phyloP scores from a whole-genome alignment of 257 asterid species.

The Lithospermum erythrorhizon region DNA sequence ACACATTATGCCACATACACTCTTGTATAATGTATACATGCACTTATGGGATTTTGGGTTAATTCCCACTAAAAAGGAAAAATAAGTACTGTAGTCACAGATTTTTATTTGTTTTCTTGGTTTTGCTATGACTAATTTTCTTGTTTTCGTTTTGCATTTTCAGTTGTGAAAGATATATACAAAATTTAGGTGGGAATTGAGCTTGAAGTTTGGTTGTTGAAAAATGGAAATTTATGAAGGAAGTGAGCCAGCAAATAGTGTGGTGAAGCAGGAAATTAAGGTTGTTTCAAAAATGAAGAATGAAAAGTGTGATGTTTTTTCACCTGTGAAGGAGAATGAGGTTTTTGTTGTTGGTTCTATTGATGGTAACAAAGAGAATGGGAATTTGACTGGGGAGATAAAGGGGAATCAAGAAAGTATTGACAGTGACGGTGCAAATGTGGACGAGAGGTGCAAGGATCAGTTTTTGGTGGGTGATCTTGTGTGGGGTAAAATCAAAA shows the following conservation, averaged over 20 bases:
- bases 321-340: neutral
- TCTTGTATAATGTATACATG: no score
- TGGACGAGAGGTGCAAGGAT: neutral
- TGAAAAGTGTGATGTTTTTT: neutral
- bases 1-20: no score
- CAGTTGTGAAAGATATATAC: neutral
- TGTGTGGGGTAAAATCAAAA: conserved; percentile 7
- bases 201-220: neutral
- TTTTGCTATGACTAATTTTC: neutral
- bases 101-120: neutral
- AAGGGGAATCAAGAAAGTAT: neutral
- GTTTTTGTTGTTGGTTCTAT: neutral
- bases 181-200: neutral
- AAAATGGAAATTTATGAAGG: neutral
- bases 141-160: neutral
- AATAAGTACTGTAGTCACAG: no score
- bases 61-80: no score
- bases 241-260: neutral
- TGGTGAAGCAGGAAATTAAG: neutral
- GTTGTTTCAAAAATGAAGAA: neutral
- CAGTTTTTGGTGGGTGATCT: conserved; percentile 2
- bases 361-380: no score
- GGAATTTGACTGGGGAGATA: neutral
- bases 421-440: neutral
- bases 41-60: no score